These are phyloP conservation scores for Pleurotus citrinopileatus DNA, from an alignment of 768 basidiomycete genomes.

Conservation along the genomic window DNA sequence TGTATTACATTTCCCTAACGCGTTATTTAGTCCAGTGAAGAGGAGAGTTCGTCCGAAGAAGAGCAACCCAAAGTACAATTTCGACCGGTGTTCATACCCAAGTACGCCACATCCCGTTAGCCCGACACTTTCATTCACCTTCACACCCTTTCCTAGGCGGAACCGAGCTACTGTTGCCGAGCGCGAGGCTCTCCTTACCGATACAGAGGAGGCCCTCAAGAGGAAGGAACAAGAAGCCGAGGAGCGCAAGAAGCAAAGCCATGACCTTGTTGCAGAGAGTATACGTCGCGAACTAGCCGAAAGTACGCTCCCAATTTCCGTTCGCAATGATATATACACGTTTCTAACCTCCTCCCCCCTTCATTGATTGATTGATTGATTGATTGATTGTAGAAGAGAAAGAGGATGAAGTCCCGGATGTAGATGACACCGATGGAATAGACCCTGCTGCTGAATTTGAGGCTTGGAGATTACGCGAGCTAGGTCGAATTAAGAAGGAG, in stretches of 20 bases:
- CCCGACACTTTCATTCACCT: background rate
- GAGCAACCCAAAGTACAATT: constrained; percentile 74
- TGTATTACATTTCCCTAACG: constrained; percentile 14
- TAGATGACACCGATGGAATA: constrained; percentile 93
- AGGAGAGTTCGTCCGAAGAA: constrained; percentile 75
- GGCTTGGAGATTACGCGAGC: constrained; percentile 92
- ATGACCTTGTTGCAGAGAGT: constrained; percentile 91
- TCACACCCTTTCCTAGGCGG: constrained; percentile 44
- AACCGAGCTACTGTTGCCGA: constrained; percentile 72
- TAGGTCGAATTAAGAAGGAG: constrained; percentile 91
- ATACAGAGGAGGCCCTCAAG: constrained; percentile 71
- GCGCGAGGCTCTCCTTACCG: constrained; percentile 61
- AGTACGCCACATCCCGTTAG: constrained; percentile 55
- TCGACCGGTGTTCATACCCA: constrained; percentile 92
- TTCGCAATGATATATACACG: too few species aligned
- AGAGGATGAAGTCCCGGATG: constrained; percentile 75
- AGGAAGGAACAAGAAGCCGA: constrained; percentile 75
- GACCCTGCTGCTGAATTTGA: constrained; percentile 92
- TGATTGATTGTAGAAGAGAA: constrained; percentile 98
- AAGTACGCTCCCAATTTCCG: constrained; percentile 56
- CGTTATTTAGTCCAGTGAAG: constrained; percentile 76
- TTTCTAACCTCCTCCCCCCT: too few species aligned
- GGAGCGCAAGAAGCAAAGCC: constrained; percentile 83
- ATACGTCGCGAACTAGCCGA: constrained; percentile 89
- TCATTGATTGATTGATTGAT: too few species aligned